These are phyloP conservation scores for Bruguiera gymnorhiza DNA, from an alignment of 345 rosid species.

Conservation along the genomic window DNA sequence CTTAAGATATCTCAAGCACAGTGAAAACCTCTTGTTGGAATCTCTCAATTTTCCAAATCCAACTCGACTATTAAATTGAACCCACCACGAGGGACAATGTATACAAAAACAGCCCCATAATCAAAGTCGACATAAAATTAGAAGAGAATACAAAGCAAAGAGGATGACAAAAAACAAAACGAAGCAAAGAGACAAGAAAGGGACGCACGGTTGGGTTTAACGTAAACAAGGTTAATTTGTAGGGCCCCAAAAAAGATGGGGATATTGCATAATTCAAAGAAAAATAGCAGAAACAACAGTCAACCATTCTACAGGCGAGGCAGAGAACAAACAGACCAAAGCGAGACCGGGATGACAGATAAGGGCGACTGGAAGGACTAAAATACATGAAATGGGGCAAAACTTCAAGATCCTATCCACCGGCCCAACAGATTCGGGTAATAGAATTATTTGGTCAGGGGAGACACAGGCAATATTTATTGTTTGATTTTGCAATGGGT, in stretches of 20 bases:
- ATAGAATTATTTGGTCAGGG: background rate
- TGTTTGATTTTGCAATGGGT: background rate
- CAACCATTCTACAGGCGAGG: background rate
- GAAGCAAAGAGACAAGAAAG: background rate
- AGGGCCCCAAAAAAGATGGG: slow-evolving; percentile 13
- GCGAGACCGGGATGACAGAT: background rate
- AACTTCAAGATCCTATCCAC: slow-evolving; percentile 31
- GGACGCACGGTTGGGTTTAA: slow-evolving; percentile 4
- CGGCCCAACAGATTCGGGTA: slow-evolving; percentile 19
- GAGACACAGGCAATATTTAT: background rate
- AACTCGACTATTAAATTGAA: no score
- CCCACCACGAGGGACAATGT: no score
- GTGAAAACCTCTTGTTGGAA: no score
- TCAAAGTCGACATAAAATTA: no score
- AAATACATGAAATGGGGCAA: background rate
- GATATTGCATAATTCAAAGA: background rate
- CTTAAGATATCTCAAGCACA: no score
- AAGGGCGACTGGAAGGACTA: background rate
- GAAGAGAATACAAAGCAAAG: no score
- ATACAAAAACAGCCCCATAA: no score
- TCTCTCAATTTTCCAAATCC: no score
- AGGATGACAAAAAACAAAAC: background rate
- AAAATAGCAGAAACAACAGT: background rate
- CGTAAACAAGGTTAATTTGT: background rate
- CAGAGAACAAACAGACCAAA: slow-evolving; percentile 4